phyloP scores from a whole-genome alignment of 2,329 filamentous ascomycete genomes.

The Pestalotiopsis sp. region DNA sequence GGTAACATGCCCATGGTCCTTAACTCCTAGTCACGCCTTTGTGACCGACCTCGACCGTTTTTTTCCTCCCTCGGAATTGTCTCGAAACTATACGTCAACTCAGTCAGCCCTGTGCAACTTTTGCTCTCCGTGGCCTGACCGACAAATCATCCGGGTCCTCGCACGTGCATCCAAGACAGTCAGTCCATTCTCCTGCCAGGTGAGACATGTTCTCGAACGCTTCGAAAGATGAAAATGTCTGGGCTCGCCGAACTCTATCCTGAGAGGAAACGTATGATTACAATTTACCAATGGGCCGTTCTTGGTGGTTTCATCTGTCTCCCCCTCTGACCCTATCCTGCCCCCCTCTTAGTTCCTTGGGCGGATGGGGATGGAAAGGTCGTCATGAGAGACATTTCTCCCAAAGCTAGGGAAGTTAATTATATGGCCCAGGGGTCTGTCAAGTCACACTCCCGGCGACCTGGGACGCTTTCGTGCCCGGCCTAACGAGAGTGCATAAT shows the following conservation, averaged over 20 bases:
- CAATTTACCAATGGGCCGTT: conserved; percentile 24
- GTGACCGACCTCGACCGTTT: neutral
- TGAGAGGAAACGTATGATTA: conserved; percentile 10
- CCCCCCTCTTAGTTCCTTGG: neutral
- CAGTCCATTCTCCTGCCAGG: neutral
- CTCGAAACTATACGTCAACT: neutral
- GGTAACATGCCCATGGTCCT: neutral
- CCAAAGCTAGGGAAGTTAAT: neutral
- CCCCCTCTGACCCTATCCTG: neutral
- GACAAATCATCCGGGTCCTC: neutral
- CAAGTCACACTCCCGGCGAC: neutral
- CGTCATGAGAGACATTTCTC: neutral
- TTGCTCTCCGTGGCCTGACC: neutral
- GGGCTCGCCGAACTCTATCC: conserved; percentile 4
- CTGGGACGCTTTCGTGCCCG: neutral
- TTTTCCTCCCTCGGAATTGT: neutral
- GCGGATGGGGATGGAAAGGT: neutral
- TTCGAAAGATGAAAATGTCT: neutral
- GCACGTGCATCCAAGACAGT: neutral
- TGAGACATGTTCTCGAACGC: neutral
- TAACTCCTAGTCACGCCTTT: neutral
- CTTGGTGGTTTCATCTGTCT: conserved; percentile 17
- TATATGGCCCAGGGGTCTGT: neutral
- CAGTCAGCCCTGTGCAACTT: neutral
- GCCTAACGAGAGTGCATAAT: neutral